These are phyloP conservation scores for Fonsecaea pugnacius DNA, from an alignment of 2,329 filamentous ascomycete genomes.

Conservation along the genomic window DNA sequence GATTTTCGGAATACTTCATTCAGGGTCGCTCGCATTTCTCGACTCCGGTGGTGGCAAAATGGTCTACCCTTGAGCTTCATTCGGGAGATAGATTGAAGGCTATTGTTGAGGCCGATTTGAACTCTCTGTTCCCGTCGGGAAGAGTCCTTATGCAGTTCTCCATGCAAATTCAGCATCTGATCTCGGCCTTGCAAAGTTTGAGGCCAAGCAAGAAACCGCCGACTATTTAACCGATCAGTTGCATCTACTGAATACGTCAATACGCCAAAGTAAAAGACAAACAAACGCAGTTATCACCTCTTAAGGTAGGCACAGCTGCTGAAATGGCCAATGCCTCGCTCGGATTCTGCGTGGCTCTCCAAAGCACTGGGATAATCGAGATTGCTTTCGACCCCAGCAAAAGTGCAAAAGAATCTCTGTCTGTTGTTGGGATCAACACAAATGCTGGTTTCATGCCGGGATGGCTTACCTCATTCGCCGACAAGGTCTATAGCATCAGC, in stretches of 20 bases:
- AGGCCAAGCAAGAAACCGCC: not conserved
- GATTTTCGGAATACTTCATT: not conserved
- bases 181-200: not conserved
- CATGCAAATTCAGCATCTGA: not conserved
- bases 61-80: not conserved
- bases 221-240: not conserved
- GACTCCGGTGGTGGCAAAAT: not conserved
- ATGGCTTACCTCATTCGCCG: slow-evolving; percentile 15
- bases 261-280: not conserved
- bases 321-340: not conserved
- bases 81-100: not conserved
- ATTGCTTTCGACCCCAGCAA: slow-evolving; percentile 21
- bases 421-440: slow-evolving; percentile 14
- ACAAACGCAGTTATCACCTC: not conserved
- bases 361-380: slow-evolving; percentile 24
- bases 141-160: not conserved
- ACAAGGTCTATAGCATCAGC: slow-evolving; percentile 24
- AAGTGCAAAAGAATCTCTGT: slow-evolving; percentile 16
- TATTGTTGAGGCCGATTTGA: not conserved
- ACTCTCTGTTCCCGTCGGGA: not conserved
- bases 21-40: not conserved
- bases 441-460: slow-evolving; percentile 21
- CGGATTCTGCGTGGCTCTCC: slow-evolving; percentile 22
- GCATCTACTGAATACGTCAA: not conserved
- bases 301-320: not conserved